A percentile compares a stretch with the other conserved stretches of the same genome.
Evolutionary conservation across 1,284 basidiomycete species (phyloP).

Genomic region (Rugosomyces carneus): DNA sequence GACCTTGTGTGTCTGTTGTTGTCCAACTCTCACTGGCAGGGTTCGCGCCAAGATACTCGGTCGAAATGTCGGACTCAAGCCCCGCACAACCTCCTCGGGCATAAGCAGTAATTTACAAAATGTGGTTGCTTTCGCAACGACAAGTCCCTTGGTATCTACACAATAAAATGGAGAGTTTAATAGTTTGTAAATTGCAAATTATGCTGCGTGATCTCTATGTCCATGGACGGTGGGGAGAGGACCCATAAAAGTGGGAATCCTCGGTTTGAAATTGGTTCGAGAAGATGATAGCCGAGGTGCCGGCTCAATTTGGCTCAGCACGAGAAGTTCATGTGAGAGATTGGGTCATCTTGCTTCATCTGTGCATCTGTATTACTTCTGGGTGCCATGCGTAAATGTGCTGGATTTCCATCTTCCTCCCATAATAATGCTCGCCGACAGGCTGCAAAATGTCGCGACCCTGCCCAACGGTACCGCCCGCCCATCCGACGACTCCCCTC

Average conservation of each 20-base stretch:
- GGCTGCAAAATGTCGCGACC: constrained; percentile 8
- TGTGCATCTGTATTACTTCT: constrained; percentile 14
- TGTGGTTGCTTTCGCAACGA: no score
- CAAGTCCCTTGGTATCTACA: no score
- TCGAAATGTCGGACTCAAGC: neutral
- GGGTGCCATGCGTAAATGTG: constrained; percentile 16
- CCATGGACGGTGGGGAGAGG: neutral
- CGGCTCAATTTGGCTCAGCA: constrained; percentile 13
- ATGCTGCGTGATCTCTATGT: no score
- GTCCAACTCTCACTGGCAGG: neutral
- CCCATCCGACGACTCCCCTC: constrained; percentile 7
- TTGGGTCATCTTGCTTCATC: constrained; percentile 15
- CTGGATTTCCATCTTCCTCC: constrained; percentile 14
- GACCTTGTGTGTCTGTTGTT: neutral
- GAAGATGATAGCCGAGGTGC: constrained; percentile 16
- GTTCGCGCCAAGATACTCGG: neutral
- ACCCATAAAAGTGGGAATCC: neutral
- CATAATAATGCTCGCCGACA: constrained; percentile 14
- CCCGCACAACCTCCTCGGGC: neutral
- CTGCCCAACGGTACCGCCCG: constrained; percentile 7
- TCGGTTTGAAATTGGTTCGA: neutral
- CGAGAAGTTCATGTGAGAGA: constrained; percentile 19
- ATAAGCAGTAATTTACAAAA: no score
- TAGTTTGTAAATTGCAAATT: no score
- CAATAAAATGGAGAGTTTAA: no score